A percentile compares a stretch with the other conserved stretches of the same genome.
Conservation (phyloP, 306 rosid genomes). For the Sicyos edulis region DNA sequence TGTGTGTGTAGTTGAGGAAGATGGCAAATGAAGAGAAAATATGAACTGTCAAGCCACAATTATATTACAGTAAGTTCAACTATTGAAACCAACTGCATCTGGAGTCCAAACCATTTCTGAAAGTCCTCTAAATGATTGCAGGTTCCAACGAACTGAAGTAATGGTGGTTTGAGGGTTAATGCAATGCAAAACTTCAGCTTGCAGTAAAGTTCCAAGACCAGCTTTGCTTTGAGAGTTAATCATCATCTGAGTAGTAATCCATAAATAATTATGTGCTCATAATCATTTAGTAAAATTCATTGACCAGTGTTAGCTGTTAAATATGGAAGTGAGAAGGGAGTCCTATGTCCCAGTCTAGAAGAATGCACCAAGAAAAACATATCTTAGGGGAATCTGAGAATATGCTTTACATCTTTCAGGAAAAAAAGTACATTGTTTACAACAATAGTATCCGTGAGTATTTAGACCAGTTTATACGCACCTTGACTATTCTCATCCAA, state of each 20-base stretch:
- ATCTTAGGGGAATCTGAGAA: neutral
- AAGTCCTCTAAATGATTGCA: neutral
- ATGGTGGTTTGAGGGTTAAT: constrained; percentile 1
- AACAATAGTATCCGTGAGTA: too few relatives aligned
- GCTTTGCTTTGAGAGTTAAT: constrained; percentile 2
- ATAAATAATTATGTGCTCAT: neutral
- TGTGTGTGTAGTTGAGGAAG: neutral
- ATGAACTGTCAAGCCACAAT: constrained; percentile 14
- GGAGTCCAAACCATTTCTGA: constrained; percentile 4
- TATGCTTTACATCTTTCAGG: too few relatives aligned
- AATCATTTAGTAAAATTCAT: neutral
- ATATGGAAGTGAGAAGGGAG: neutral
- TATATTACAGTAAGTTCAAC: constrained; percentile 13
- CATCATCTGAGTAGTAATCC: constrained; percentile 14
- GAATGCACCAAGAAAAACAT: neutral
- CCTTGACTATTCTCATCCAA: too few relatives aligned
- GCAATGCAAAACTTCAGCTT: constrained; percentile 6
- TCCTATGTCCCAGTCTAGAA: neutral
- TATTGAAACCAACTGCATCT: neutral
- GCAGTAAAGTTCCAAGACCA: constrained; percentile 1
- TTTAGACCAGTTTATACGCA: too few relatives aligned
- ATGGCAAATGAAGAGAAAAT: neutral
- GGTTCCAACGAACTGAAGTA: constrained; percentile 1
- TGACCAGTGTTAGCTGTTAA: neutral
- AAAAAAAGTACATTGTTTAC: too few relatives aligned